Conservation (phyloP, 495 filamentous ascomycete genomes). For the Tirmania nivea region DNA sequence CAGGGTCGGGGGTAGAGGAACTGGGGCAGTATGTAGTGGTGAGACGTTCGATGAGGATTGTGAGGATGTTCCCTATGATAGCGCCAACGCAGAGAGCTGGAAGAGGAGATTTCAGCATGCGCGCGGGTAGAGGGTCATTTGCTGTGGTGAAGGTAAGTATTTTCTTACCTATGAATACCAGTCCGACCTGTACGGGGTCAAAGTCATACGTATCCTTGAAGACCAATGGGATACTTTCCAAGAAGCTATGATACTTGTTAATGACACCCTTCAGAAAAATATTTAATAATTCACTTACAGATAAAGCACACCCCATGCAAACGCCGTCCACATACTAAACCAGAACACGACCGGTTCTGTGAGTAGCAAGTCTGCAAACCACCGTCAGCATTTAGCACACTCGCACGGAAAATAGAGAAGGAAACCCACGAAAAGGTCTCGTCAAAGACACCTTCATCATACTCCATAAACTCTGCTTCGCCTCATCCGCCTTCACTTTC, state of each 20-base stretch:
- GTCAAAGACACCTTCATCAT: constrained; percentile 61
- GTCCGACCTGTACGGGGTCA: constrained; percentile 40
- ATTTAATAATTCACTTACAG: constrained; percentile 34
- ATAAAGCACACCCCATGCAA: constrained; percentile 80
- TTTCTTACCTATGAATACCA: constrained; percentile 40
- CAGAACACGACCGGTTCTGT: constrained; percentile 90
- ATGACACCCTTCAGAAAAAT: no score
- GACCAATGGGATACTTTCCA: constrained; percentile 42
- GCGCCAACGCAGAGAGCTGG: constrained; percentile 44
- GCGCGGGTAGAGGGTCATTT: no score
- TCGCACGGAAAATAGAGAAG: constrained; percentile 21
- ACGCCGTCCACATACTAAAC: constrained; percentile 78
- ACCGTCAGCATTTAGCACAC: constrained; percentile 1
- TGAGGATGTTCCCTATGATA: constrained; percentile 46
- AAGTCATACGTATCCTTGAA: constrained; percentile 52
- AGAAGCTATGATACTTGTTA: constrained; percentile 10
- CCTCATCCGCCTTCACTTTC: constrained; percentile 68
- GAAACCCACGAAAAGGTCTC: constrained; percentile 38
- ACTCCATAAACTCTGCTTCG: constrained; percentile 41
- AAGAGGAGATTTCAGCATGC: background rate
- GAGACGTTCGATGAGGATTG: constrained; percentile 26
- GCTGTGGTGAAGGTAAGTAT: no score
- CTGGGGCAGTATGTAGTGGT: constrained; percentile 24
- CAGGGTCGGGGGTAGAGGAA: constrained; percentile 25
- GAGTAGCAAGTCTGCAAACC: constrained; percentile 39